Conservation (phyloP, 805 yeast species). For the Candida maris region DNA sequence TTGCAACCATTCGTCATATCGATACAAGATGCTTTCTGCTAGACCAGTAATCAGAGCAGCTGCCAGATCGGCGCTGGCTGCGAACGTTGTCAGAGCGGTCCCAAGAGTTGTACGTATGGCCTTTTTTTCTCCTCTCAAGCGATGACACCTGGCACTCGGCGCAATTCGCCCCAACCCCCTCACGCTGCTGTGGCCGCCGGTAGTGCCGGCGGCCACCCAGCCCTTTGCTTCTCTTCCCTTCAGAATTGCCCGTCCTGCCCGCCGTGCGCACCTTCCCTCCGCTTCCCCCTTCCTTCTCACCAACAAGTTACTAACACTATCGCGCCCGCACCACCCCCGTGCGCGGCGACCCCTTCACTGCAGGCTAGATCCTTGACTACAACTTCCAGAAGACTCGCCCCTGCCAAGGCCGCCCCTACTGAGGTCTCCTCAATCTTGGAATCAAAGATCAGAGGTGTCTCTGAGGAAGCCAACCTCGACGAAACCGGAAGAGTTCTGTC, state of each 20-base stretch:
- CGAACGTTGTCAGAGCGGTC: slow-evolving; percentile 44
- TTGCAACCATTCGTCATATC: slow-evolving; percentile 2
- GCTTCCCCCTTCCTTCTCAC: no score
- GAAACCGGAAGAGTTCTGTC: slow-evolving; percentile 99
- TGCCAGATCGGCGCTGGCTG: slow-evolving; percentile 68
- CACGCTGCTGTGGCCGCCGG: no score
- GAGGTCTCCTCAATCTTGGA: slow-evolving; percentile 99
- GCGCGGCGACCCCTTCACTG: slow-evolving; percentile 6
- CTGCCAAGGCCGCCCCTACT: slow-evolving; percentile 97
- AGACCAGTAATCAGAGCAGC: slow-evolving; percentile 85
- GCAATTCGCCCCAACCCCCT: no score
- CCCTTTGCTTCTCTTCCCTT: no score
- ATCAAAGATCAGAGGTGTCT: slow-evolving; percentile 98
- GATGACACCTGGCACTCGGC: no score
- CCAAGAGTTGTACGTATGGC: slow-evolving; percentile 42
- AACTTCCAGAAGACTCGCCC: slow-evolving; percentile 78
- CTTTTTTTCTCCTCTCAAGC: neutral
- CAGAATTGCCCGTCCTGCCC: no score
- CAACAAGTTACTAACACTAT: slow-evolving; percentile 15
- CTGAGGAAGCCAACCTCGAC: slow-evolving; percentile 94
- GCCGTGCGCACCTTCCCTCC: no score
- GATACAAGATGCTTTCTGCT: slow-evolving; percentile 62
- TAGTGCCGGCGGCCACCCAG: no score
- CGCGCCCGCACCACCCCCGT: slow-evolving; percentile 5
- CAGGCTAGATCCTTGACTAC: slow-evolving; percentile 71